phyloP scores from a whole-genome alignment of 345 rosid genomes.

The Capsella bursapastoris region DNA sequence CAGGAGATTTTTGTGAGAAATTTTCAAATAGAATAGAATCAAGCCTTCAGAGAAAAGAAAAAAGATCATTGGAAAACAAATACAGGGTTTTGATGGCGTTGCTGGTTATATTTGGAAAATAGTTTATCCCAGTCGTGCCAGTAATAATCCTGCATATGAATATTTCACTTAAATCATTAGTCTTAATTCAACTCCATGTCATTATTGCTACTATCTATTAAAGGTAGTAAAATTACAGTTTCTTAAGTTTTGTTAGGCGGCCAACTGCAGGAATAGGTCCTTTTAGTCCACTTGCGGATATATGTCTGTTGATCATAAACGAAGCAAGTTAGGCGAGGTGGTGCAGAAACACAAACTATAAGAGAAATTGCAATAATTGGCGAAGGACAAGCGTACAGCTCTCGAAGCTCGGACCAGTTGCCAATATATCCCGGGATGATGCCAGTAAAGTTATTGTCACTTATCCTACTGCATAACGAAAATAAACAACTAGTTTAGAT shows the following conservation, averaged over 20 bases:
- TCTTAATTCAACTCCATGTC: not conserved
- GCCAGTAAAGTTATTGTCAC: conserved; percentile 73
- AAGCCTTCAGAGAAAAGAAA: conserved; percentile 6
- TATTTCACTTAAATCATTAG: conserved; percentile 1
- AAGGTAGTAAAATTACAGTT: conserved; percentile 42
- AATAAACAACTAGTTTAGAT: not conserved
- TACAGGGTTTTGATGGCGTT: conserved; percentile 26
- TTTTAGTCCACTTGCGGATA: conserved; percentile 56
- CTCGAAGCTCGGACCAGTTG: conserved; percentile 56
- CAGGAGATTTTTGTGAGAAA: not conserved
- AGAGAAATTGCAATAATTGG: not conserved
- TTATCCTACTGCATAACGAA: conserved; percentile 57
- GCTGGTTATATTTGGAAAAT: conserved; percentile 52
- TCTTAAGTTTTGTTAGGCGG: conserved; percentile 32
- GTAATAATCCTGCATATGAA: conserved; percentile 51
- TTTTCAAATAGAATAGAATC: not conserved
- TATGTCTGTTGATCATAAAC: conserved; percentile 37
- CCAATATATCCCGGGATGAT: conserved; percentile 61
- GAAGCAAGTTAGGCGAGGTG: conserved; percentile 3
- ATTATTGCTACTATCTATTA: not conserved
- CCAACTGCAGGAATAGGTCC: conserved; percentile 55
- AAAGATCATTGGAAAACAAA: not conserved
- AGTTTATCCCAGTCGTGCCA: conserved; percentile 42
- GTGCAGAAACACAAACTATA: not conserved
- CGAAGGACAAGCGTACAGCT: conserved; percentile 56